Conservation (phyloP, 1,284 basidiomycete genomes). For the Cryptococcus hybrid region DNA sequence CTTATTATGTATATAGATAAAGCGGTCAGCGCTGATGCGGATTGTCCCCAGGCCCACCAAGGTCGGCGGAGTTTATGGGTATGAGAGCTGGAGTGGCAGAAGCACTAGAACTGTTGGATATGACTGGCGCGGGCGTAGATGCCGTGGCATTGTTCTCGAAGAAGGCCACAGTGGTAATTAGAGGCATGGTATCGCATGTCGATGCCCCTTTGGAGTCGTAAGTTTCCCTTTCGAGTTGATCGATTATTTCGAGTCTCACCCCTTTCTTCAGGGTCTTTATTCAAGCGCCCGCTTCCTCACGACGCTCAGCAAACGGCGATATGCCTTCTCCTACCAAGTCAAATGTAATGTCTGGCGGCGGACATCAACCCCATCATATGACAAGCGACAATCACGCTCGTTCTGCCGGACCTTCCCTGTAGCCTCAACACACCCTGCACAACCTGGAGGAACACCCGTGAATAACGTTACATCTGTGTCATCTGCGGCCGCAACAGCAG, state of each 20-base stretch:
- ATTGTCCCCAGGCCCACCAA: background rate
- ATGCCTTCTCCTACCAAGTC: background rate
- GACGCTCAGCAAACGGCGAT: background rate
- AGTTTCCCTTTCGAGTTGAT: background rate
- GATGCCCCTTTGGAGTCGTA: slow-evolving; percentile 13
- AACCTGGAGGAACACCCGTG: background rate
- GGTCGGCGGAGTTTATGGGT: slow-evolving; percentile 21
- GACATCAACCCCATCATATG: too few species aligned
- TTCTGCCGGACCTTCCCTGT: too few species aligned
- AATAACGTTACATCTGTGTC: background rate
- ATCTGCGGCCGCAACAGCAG: background rate
- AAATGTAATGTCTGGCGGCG: too few species aligned
- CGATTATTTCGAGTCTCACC: background rate
- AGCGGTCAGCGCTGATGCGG: slow-evolving; percentile 9
- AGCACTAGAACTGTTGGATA: slow-evolving; percentile 41
- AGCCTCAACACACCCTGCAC: background rate
- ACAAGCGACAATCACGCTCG: too few species aligned
- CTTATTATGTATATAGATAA: slow-evolving; percentile 41
- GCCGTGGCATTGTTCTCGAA: slow-evolving; percentile 20
- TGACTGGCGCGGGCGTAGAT: slow-evolving; percentile 19
- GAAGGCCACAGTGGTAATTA: slow-evolving; percentile 31
- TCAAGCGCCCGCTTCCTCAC: too few species aligned
- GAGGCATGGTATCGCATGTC: slow-evolving; percentile 22
- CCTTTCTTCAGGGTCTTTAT: background rate
- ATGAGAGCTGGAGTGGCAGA: slow-evolving; percentile 37